phyloP scores from a whole-genome alignment of 345 rosid species.

The Xanthoceras sorbifolium region DNA sequence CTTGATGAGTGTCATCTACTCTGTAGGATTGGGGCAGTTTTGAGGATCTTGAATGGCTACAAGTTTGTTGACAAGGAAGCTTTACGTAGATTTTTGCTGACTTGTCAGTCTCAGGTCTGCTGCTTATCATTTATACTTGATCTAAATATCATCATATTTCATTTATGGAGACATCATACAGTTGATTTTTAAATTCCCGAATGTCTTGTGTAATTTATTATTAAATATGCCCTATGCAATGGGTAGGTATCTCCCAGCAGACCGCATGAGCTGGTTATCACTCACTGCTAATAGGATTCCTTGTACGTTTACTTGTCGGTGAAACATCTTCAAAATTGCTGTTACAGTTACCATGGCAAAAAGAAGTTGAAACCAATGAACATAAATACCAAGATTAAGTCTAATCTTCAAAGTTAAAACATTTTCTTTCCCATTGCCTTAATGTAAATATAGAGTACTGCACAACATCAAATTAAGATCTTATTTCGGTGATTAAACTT shows the following conservation, averaged over 20 bases:
- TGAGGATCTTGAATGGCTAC: slow-evolving; percentile 69
- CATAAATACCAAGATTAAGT: not conserved
- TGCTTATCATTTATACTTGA: slow-evolving; percentile 19
- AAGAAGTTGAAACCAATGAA: not conserved
- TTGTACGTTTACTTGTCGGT: not conserved
- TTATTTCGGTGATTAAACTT: not conserved
- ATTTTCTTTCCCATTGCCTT: not conserved
- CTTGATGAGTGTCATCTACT: slow-evolving; percentile 18
- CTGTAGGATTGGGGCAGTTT: slow-evolving; percentile 76
- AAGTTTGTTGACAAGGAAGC: slow-evolving; percentile 55
- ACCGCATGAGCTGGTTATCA: not conserved
- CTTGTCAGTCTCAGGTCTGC: slow-evolving; percentile 79
- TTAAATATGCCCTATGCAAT: not conserved
- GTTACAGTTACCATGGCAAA: not conserved
- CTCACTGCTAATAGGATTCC: not conserved
- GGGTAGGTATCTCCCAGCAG: not conserved
- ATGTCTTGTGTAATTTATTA: slow-evolving; percentile 8
- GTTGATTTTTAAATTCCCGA: not conserved
- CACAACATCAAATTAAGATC: not conserved
- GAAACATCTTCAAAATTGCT: not conserved
- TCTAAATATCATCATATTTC: not conserved
- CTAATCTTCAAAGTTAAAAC: not conserved
- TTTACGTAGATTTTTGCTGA: slow-evolving; percentile 62
- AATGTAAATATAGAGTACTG: not conserved
- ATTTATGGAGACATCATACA: not conserved